Conservation (phyloP, 768 basidiomycete genomes). For the Fomitopsis serialis region DNA sequence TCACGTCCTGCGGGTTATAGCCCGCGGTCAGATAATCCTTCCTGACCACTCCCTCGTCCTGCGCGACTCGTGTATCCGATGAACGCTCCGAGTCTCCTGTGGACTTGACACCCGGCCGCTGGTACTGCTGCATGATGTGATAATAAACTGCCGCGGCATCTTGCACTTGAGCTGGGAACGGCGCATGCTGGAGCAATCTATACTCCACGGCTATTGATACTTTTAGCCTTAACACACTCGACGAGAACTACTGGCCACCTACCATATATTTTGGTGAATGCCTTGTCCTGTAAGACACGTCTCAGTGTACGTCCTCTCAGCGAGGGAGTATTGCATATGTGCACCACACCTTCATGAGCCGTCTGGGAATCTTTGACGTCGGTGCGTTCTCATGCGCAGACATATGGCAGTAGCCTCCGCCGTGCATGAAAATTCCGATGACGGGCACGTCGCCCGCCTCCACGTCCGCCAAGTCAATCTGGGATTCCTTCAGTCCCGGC, state of each 20-base stretch:
- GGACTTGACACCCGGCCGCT: not conserved
- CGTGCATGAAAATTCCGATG: conserved; percentile 48
- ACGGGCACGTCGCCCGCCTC: conserved; percentile 26
- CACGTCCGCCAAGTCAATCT: conserved; percentile 8
- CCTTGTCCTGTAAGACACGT: conserved; percentile 19
- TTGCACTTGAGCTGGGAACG: conserved; percentile 48
- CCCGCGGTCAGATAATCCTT: conserved; percentile 1
- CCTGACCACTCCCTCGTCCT: not conserved
- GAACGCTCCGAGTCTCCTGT: not conserved
- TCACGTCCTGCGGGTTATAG: not conserved
- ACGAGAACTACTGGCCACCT: not conserved
- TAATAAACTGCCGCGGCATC: conserved; percentile 49
- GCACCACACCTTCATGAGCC: conserved; percentile 34
- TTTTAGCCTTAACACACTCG: not conserved
- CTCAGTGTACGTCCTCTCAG: not conserved
- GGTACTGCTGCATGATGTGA: conserved; percentile 32
- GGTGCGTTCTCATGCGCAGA: conserved; percentile 45
- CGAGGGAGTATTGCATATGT: not conserved
- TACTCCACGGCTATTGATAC: conserved; percentile 40
- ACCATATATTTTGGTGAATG: conserved; percentile 30
- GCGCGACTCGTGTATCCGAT: not conserved
- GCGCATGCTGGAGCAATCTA: conserved; percentile 44
- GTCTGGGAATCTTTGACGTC: conserved; percentile 44
- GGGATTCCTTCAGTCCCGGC: not conserved
- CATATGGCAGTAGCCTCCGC: conserved; percentile 54